Evolutionary conservation across 1,139 yeast genomes (phyloP), one percentile per base, ranked within the genome.

Genomic region (Hyphopichia wangnamkhiaoensis): DNA sequence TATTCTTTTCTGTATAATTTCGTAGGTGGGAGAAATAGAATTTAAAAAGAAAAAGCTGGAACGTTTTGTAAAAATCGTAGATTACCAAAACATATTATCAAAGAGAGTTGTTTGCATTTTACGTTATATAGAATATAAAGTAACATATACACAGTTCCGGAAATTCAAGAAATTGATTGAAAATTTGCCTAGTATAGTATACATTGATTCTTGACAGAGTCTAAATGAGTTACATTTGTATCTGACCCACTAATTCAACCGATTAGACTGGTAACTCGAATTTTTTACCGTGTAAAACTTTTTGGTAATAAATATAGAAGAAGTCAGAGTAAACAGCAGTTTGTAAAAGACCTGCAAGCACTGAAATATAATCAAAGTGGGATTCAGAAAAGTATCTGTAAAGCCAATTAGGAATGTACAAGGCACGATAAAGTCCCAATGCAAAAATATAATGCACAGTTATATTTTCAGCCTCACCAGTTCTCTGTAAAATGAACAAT

Each of bases 371-470:
- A 57, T 89, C 96, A 42, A 85, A 74, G 52, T 79, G 78, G 29
- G 74, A 78, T 50, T 85, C 93, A 14, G 78, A 65, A 48, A 70
- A 71, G 66, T 84, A 89, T 61, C 98, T 80, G 75, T 90, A 91
- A 50, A 90, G 64, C 98, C 98, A 93, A 65, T 91, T 93, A 49
- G 96, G 94, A 50, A 93, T 80, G 63, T 93, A 93, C 41, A 93
- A 71, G 0, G 90, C 87, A 51, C 98, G 76, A 70, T 93, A 93
- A 7, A 84, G 50, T 13, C 98, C 98, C 58, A 93, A 71, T 2
- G 98, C 96, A 62, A 91, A 90, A 48, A 93, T 88, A 63, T 93
- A 93, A 62, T 93, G 97, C 38, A 86, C 79, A 13, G 98, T 93
- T 54, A 93, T 71, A 46, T 86, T 79, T 60, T 86, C 87, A 1